Conservation (phyloP, 306 rosid species). For the Rosa multiflora region DNA sequence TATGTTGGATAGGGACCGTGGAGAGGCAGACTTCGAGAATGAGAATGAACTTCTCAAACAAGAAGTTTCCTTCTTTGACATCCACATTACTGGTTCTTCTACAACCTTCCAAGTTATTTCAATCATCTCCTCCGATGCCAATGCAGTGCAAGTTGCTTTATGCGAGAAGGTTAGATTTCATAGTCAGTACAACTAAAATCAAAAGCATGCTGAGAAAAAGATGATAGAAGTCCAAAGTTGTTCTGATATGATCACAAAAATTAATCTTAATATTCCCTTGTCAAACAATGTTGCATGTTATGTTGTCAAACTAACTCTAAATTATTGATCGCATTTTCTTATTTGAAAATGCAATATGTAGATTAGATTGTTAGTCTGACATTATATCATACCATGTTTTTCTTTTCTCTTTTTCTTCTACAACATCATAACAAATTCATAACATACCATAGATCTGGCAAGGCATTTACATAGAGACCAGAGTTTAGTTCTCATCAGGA, state of each 20-base stretch:
- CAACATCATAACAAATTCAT: too few species aligned
- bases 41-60: conserved; percentile 80
- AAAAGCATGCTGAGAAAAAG: background rate
- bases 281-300: background rate
- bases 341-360: background rate
- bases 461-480: too few species aligned
- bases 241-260: background rate
- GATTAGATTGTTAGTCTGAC: background rate
- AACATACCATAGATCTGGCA: too few species aligned
- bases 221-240: background rate
- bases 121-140: conserved; percentile 75
- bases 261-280: background rate
- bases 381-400: background rate
- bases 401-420: too few species aligned
- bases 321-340: background rate
- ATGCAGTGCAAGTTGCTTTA: conserved; percentile 74
- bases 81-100: conserved; percentile 62
- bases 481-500: too few species aligned
- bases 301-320: background rate
- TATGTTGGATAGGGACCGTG: conserved; percentile 85
- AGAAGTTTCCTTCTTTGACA: conserved; percentile 87
- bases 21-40: conserved; percentile 87
- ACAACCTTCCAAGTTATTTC: conserved; percentile 78
- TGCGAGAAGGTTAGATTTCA: conserved; percentile 63
- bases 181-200: conserved; percentile 1